A percentile compares a stretch with the other conserved stretches of the same genome.
Evolutionary conservation across 306 rosid species (phyloP).

Genomic region (Medicago truncatula): MtrunA17r5.0-ANR NC_053046.1:17283501-17284000

Average conservation of each 20-base stretch:
- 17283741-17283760: neutral
- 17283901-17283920: too few species aligned
- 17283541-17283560: neutral
- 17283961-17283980: constrained; percentile 1
- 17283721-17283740: too few species aligned
- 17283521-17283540: neutral
- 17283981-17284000: constrained; percentile 1
- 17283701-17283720: too few species aligned
- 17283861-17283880: too few species aligned
- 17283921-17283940: neutral
- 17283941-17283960: neutral
- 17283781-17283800: neutral
- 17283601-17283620: neutral
- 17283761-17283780: neutral
- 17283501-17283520: neutral
- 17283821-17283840: too few species aligned
- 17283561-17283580: neutral
- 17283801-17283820: neutral
- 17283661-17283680: too few species aligned
- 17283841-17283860: too few species aligned
- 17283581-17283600: neutral
- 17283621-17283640: neutral
- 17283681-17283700: neutral
- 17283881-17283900: too few species aligned
- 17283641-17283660: too few species aligned